Percentiles rank a stretch among this genome's conserved stretches.
phyloP scores from a whole-genome alignment of 169 alveolate species.

The Blepharisma undulans region DNA sequence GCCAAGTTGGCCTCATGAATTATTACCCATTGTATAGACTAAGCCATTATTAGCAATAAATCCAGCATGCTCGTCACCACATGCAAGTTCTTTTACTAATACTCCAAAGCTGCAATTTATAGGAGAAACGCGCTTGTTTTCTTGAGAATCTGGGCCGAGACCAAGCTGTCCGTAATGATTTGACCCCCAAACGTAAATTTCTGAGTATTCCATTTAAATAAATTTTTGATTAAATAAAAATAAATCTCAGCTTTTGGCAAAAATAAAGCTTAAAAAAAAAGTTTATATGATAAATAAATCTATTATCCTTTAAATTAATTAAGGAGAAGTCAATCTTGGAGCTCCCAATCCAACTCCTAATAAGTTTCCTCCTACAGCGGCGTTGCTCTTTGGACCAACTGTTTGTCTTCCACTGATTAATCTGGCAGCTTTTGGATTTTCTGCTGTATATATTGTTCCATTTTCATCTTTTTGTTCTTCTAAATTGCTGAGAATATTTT shows the following conservation, averaged over 20 bases:
- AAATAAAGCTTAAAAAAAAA: no score
- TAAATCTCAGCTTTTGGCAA: not conserved
- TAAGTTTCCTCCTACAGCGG: not conserved
- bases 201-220: constrained; percentile 10
- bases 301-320: not conserved
- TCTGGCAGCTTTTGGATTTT: constrained; percentile 34
- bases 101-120: not conserved
- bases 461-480: not conserved
- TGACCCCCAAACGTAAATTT: constrained; percentile 36
- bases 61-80: constrained; percentile 41
- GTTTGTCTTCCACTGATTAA: not conserved
- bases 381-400: not conserved
- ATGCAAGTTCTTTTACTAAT: constrained; percentile 5
- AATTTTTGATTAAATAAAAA: not conserved
- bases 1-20: constrained; percentile 20
- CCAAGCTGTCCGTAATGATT: constrained; percentile 42
- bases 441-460: constrained; percentile 13
- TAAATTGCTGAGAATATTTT: constrained; percentile 30
- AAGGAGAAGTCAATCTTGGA: not conserved
- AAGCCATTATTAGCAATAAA: constrained; percentile 28
- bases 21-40: constrained; percentile 36
- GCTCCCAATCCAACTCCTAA: not conserved
- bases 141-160: not conserved
- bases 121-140: not conserved
- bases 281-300: not conserved